phyloP scores from a whole-genome alignment of 768 basidiomycete species.

The Lactarius hatsudake region DNA sequence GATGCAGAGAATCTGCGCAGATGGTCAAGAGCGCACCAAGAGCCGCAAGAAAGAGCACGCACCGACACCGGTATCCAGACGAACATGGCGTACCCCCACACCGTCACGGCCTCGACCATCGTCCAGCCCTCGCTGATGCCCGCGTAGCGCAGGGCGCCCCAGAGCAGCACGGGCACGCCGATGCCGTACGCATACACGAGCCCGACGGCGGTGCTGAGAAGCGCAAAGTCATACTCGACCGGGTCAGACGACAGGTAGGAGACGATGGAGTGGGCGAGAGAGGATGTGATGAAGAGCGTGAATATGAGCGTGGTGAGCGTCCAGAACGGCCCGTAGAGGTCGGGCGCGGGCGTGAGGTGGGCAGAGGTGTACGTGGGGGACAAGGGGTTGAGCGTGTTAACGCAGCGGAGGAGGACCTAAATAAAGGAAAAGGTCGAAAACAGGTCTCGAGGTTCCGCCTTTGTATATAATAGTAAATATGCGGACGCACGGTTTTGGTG shows the following conservation, averaged over 20 bases:
- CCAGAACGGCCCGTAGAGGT: constrained; percentile 96
- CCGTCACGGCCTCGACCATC: constrained; percentile 73
- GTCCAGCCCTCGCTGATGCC: constrained; percentile 85
- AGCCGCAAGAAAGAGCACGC: constrained; percentile 31
- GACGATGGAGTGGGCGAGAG: constrained; percentile 82
- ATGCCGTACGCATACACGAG: constrained; percentile 89
- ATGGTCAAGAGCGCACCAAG: neutral
- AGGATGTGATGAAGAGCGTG: constrained; percentile 89
- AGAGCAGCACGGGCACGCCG: constrained; percentile 75
- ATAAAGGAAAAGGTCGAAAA: constrained; percentile 28
- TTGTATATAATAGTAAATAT: no score
- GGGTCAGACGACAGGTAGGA: constrained; percentile 73
- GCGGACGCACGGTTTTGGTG: constrained; percentile 57
- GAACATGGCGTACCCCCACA: constrained; percentile 82
- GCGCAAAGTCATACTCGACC: constrained; percentile 81
- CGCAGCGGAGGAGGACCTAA: constrained; percentile 72
- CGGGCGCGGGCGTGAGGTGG: constrained; percentile 61
- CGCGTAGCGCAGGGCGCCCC: constrained; percentile 80
- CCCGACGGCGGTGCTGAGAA: constrained; percentile 78
- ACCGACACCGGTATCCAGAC: constrained; percentile 89
- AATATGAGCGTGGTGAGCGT: constrained; percentile 94
- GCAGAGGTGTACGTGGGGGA: constrained; percentile 60
- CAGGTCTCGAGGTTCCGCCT: no score
- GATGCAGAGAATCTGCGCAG: constrained; percentile 70
- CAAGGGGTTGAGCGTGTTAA: constrained; percentile 73